Evolutionary conservation across 176 grass and related monocot species (phyloP).

Genomic region (Phoenix dactylifera): DNA sequence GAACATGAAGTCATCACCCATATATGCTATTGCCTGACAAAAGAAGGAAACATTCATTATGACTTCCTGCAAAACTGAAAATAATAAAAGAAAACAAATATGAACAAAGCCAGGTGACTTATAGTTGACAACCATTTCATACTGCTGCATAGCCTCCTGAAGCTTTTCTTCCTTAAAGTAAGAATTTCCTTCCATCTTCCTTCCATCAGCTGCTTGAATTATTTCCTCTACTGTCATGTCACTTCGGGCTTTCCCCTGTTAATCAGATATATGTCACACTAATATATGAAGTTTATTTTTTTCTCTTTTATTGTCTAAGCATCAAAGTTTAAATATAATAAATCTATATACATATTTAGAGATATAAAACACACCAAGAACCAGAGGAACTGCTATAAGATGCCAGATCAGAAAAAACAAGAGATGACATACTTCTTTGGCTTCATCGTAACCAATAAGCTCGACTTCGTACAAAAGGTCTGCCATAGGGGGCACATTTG

Average conservation of each 20-base stretch:
- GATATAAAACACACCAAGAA: too few species aligned
- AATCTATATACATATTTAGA: too few species aligned
- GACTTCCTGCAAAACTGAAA: background rate
- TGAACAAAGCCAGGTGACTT: background rate
- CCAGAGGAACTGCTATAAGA: too few species aligned
- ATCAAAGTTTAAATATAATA: background rate
- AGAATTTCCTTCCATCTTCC: conserved; percentile 73
- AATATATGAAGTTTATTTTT: background rate
- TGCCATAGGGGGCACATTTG: conserved; percentile 88
- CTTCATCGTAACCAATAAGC: conserved; percentile 87
- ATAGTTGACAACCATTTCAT: conserved; percentile 62
- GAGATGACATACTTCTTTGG: conserved; percentile 55
- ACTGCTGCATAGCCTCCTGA: conserved; percentile 86
- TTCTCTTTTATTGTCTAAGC: conserved; percentile 3
- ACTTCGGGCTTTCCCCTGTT: conserved; percentile 81
- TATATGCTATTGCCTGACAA: conserved; percentile 87
- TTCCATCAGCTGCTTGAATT: conserved; percentile 85
- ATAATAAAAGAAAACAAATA: background rate
- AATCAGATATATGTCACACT: background rate
- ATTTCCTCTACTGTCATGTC: conserved; percentile 98
- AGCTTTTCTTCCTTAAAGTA: conserved; percentile 82
- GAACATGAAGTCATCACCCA: conserved; percentile 99
- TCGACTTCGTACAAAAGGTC: conserved; percentile 89
- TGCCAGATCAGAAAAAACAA: background rate
- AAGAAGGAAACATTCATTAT: conserved; percentile 9